Evolutionary conservation across 2,329 filamentous ascomycete species (phyloP).

Genomic region (Drechslerella coelobrocha): DNA sequence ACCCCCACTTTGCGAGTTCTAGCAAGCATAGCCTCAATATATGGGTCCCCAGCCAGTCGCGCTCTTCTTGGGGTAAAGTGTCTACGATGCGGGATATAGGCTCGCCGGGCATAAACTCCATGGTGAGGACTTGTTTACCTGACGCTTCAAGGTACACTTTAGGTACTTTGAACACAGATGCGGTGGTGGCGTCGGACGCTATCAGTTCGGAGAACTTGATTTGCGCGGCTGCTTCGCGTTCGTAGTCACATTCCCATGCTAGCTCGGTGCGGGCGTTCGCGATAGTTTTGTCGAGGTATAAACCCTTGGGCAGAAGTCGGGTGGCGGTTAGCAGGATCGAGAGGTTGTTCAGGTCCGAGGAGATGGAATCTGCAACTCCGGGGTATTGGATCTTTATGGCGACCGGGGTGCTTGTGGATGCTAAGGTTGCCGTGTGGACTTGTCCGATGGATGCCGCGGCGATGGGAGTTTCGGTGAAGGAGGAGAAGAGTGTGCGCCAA

Average conservation of each 20-base stretch:
- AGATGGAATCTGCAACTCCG: conserved; percentile 92
- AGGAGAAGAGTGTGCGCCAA: conserved; percentile 82
- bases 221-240: conserved; percentile 82
- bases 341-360: conserved; percentile 93
- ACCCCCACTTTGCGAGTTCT: conserved; percentile 91
- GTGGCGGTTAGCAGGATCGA: conserved; percentile 89
- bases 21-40: conserved; percentile 82
- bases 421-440: conserved; percentile 84
- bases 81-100: conserved; percentile 80
- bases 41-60: conserved; percentile 70
- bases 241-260: conserved; percentile 96
- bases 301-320: conserved; percentile 83
- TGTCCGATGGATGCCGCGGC: conserved; percentile 97
- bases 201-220: conserved; percentile 78
- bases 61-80: conserved; percentile 76
- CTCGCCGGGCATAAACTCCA: conserved; percentile 86
- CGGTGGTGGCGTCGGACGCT: conserved; percentile 65
- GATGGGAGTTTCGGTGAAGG: conserved; percentile 89
- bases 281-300: conserved; percentile 97
- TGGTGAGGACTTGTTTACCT: conserved; percentile 85
- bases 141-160: conserved; percentile 78
- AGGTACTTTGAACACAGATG: conserved; percentile 78
- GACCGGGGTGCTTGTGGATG: conserved; percentile 73
- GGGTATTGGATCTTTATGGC: conserved; percentile 98
- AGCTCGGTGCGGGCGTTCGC: conserved; percentile 91